Base-by-base conservation (phyloP, 768 basidiomycete species). In the Cystofilobasidium bisporidii region DNA sequence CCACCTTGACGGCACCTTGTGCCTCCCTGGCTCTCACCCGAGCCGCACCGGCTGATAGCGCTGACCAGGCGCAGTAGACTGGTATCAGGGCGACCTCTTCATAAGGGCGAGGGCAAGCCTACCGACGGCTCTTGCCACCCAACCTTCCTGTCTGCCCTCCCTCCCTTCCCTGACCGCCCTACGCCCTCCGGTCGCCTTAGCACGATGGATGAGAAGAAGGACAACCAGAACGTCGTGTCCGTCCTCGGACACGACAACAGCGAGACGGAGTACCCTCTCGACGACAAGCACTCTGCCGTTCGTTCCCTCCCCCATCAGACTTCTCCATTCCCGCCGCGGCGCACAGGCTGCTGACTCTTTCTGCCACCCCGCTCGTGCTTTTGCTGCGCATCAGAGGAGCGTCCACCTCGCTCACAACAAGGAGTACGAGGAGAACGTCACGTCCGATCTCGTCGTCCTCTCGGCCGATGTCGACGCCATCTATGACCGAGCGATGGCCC, bases 401-500 rank as follows among this genome's bases (percentile, higher is more conserved):
- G 56, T 9, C 14, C 24, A 38, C 33, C 24, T 12, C 36, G 36
- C 6, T 36, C 36, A 12, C 12, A 6, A 36, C n/a, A n/a, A n/a
- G n/a, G 36, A 40, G 57, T 32, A 38, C 30, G 36, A 58, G 57
- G 30, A 24, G 11, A 36, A n/a, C 40, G 20, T 59, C 6, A 9
- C 40, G 6, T 59, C 58, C 11, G 67, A 68, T 24, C 61, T 68
- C 41, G 67, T 68, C 55, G 67, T 68, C 18, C 61, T 68, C 30
- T 32, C 67, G 9, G 47, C 61, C 22, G 67, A 68, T 41, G 61
- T 68, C 43, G 67, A 68, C 38, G 67, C 61, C 32, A 24, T 62
- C 61, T 63, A 68, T 32, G 67, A 68, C 45, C 61, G 67, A 17
- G 67, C 67, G n/a, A 43, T 68, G 17, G 41, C 61, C 2, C 67